Base-by-base conservation (phyloP, 805 yeast genomes). In the Candida tammaniensis region DNA sequence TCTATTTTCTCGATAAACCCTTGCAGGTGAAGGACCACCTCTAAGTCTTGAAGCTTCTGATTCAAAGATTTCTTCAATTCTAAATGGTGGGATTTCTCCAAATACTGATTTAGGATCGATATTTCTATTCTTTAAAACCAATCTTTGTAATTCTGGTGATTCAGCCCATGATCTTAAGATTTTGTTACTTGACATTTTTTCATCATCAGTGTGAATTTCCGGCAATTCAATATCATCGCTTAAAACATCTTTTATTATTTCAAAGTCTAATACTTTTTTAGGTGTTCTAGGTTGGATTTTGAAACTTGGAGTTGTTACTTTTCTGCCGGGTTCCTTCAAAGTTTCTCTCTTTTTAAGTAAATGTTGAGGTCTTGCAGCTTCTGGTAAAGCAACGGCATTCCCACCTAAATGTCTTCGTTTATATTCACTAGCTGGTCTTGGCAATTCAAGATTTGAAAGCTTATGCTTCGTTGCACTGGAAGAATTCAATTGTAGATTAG, bases 61-160 rank as follows among this genome's bases (percentile, higher is more conserved):
- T 24, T 68, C 72, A 51, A 84, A 86, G 3, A 84, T 76, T 42
- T 80, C 86, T 34, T 78, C 86, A 61, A 82, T 77, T 33, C 78
- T 74, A 24, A 84, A 60, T 2, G 79, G 79, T 0, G 84, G 82
- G 20, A 83, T 73, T 5, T 84, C 81, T 0, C 95, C 95, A 60
- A 87, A 86, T 1, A 86, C 73, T 13, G 68, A 53, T 41, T 70
- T 77, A 0, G 93, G 89, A 49, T 86, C 81, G 40, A 81, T 60
- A 10, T 42, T 37, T 25, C 47, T 50, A 35, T 55, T 57, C 29
- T 54, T 53, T 31, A 48, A 40, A 20, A 62, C 46, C 9, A 52
- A 42, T 30, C 43, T 42, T 10, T 56, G 51, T 8, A 67, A 42
- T 33, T 62, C 62, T 0, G 70, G 66, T 0, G 70, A 54, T 27